Conservation (phyloP, 768 basidiomycete species). For the Russula abietina region DNA sequence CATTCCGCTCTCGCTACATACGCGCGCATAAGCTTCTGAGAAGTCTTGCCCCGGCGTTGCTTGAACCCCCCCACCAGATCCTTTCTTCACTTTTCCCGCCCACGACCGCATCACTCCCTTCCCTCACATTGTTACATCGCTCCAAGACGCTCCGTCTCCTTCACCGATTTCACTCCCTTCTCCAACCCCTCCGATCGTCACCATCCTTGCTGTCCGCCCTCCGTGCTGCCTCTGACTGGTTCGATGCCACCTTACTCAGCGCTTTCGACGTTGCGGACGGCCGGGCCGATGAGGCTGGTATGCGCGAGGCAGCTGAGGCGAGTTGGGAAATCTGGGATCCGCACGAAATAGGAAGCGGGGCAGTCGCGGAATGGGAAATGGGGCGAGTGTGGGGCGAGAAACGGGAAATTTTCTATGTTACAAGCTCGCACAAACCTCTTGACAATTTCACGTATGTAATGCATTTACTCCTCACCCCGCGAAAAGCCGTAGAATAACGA, state of each 20-base stretch:
- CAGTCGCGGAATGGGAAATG: slow-evolving; percentile 75
- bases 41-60: slow-evolving; percentile 51
- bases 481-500: slow-evolving; percentile 10
- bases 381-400: slow-evolving; percentile 95
- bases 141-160: slow-evolving; percentile 62
- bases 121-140: slow-evolving; percentile 30
- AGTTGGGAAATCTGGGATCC: slow-evolving; percentile 78
- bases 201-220: slow-evolving; percentile 56
- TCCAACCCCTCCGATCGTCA: slow-evolving; percentile 72
- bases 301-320: slow-evolving; percentile 76
- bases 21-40: slow-evolving; percentile 61
- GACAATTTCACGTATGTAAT: slow-evolving; percentile 71
- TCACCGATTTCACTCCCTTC: slow-evolving; percentile 63
- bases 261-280: slow-evolving; percentile 87
- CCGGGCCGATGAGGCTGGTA: slow-evolving; percentile 60
- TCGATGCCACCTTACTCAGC: slow-evolving; percentile 78
- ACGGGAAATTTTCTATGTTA: slow-evolving; percentile 88
- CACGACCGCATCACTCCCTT: slow-evolving; percentile 33
- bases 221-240: slow-evolving; percentile 76
- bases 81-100: slow-evolving; percentile 50
- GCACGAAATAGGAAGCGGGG: slow-evolving; percentile 29
- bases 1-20: slow-evolving; percentile 53
- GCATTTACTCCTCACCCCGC: background rate
- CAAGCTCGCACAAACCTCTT: slow-evolving; percentile 68
- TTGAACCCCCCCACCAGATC: slow-evolving; percentile 59